Percentiles rank a stretch among this genome's conserved stretches.
Evolutionary conservation across 2,329 filamentous ascomycete genomes (phyloP).

Genomic region (Mycosphaerelloides madeirae): DNA sequence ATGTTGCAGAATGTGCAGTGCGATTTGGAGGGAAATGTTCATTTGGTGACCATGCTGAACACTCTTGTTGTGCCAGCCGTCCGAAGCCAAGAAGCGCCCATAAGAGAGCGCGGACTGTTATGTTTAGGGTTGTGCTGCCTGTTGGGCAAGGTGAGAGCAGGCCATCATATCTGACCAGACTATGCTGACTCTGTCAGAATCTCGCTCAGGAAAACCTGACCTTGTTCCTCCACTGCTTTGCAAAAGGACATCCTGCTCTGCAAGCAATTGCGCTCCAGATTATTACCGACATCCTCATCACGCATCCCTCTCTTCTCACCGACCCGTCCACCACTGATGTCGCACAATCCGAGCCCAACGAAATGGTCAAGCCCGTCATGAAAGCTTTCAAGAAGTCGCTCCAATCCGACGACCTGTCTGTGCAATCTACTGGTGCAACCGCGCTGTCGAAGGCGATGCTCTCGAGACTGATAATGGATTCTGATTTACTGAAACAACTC

Average conservation of each 20-base stretch:
- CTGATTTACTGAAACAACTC: constrained; percentile 72
- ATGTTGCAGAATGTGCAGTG: constrained; percentile 92
- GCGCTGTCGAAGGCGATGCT: constrained; percentile 84
- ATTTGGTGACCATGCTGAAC: constrained; percentile 96
- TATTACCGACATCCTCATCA: constrained; percentile 85
- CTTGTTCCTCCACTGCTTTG: constrained; percentile 94
- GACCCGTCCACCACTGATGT: constrained; percentile 36
- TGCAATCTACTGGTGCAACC: constrained; percentile 75
- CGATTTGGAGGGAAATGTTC: constrained; percentile 80
- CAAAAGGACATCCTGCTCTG: constrained; percentile 81
- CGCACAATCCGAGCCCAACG: constrained; percentile 23
- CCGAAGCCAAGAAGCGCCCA: constrained; percentile 83
- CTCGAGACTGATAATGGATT: constrained; percentile 68
- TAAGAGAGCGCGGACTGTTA: constrained; percentile 82
- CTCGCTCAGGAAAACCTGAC: constrained; percentile 87
- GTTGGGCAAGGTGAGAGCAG: constrained; percentile 65
- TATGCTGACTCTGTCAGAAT: constrained; percentile 46
- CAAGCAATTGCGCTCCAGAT: constrained; percentile 90
- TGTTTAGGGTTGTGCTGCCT: constrained; percentile 89
- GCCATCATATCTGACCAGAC: background rate
- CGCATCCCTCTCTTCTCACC: constrained; percentile 75
- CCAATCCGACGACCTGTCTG: constrained; percentile 64
- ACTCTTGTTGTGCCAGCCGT: constrained; percentile 94
- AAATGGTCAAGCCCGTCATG: constrained; percentile 59
- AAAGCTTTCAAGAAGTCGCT: constrained; percentile 84